A percentile compares a stretch with the other conserved stretches of the same genome.
Evolutionary conservation across 1,139 yeast genomes (phyloP).

Genomic region (Pichia sp.): DNA sequence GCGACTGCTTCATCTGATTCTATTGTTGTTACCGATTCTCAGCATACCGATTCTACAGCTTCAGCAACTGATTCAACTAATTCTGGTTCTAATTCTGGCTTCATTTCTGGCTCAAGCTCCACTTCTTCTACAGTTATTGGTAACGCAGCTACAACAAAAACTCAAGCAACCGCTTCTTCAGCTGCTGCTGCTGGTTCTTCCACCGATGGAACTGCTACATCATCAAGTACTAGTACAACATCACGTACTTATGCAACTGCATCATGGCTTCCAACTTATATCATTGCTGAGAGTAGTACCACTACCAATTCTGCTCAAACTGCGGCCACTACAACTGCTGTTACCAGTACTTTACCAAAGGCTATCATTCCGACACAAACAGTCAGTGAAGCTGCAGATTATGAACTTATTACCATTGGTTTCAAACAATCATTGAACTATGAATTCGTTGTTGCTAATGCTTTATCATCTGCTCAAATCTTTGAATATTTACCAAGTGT

Average conservation of each 20-base stretch:
- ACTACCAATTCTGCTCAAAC: slow-evolving; percentile 30
- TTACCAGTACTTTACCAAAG: slow-evolving; percentile 55
- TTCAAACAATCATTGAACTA: slow-evolving; percentile 67
- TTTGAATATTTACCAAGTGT: slow-evolving; percentile 66
- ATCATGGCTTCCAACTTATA: slow-evolving; percentile 50
- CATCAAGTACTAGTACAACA: neutral
- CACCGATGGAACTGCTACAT: neutral
- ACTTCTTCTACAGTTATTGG: neutral
- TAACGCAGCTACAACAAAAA: neutral
- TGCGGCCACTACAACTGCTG: slow-evolving; percentile 33
- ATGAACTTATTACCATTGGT: slow-evolving; percentile 63
- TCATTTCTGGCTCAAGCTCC: too few relatives aligned
- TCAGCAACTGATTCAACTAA: neutral
- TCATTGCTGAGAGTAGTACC: slow-evolving; percentile 37
- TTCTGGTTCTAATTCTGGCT: too few relatives aligned
- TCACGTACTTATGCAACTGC: slow-evolving; percentile 2
- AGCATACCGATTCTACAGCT: neutral
- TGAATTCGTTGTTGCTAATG: slow-evolving; percentile 65
- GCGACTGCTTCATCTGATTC: neutral
- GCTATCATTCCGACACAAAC: slow-evolving; percentile 60
- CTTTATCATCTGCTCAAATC: slow-evolving; percentile 72
- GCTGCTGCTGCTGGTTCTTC: neutral
- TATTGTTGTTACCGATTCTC: neutral
- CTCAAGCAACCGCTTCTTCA: neutral
- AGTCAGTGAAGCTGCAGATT: slow-evolving; percentile 43